Conservation (phyloP, 208 protist species). For the Trypanosomatidae sp. region DNA sequence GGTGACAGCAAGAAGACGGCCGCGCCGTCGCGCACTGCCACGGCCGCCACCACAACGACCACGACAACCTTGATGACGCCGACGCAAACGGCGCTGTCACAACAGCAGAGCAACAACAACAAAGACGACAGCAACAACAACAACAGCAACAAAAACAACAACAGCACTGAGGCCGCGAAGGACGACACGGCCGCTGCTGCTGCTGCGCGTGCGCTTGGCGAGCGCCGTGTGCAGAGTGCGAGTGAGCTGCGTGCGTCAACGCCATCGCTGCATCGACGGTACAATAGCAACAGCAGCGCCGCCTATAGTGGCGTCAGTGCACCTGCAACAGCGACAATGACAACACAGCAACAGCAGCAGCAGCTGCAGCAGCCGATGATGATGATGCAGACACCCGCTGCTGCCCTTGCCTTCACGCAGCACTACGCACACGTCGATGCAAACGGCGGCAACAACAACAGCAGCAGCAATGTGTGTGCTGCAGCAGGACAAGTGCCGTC, state of each 20-base stretch:
- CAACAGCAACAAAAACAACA: conserved; percentile 3
- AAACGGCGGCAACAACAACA: neutral
- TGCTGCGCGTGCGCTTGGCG: too few relatives aligned
- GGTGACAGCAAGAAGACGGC: too few relatives aligned
- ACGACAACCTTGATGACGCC: neutral
- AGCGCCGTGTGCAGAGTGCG: too few relatives aligned
- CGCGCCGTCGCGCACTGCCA: too few relatives aligned
- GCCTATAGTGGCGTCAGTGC: neutral
- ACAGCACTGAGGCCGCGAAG: too few relatives aligned
- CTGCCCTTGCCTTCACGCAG: neutral
- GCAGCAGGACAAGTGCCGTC: too few relatives aligned
- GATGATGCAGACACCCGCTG: neutral
- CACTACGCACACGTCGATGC: neutral
- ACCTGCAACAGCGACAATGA: neutral
- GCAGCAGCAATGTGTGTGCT: neutral
- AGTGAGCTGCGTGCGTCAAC: too few relatives aligned
- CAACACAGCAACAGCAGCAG: neutral
- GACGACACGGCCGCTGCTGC: too few relatives aligned
- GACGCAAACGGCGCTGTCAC: neutral
- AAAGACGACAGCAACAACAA: neutral
- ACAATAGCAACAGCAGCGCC: too few relatives aligned
- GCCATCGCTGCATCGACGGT: too few relatives aligned
- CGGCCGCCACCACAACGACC: neutral
- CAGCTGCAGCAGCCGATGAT: neutral
- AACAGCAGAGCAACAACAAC: neutral